Percentiles rank a stretch among this genome's conserved stretches.
phyloP scores from a whole-genome alignment of 306 rosid genomes.

The Dicorynia guianensis region DNA sequence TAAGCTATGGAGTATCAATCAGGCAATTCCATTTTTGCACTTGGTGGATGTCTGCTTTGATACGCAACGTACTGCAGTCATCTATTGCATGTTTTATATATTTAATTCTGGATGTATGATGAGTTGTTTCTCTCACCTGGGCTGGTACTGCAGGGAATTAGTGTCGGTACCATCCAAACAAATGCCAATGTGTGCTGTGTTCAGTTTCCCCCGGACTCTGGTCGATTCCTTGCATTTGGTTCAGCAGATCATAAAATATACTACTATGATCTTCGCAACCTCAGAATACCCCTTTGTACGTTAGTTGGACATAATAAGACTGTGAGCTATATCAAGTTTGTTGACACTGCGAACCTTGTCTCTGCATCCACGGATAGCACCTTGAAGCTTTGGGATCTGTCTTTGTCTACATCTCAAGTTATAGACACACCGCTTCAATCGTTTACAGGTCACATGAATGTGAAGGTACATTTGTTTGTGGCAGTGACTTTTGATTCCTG shows the following conservation, averaged over 20 bases:
- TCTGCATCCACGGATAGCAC: slow-evolving; percentile 94
- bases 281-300: slow-evolving; percentile 77
- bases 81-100: slow-evolving; percentile 65
- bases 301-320: slow-evolving; percentile 89
- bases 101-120: slow-evolving; percentile 71
- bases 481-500: background rate
- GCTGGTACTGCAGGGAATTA: slow-evolving; percentile 88
- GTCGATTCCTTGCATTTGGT: slow-evolving; percentile 90
- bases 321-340: slow-evolving; percentile 90
- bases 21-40: slow-evolving; percentile 99
- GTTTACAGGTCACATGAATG: slow-evolving; percentile 84
- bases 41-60: slow-evolving; percentile 98
- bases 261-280: slow-evolving; percentile 88
- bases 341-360: slow-evolving; percentile 69
- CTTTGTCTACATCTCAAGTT: slow-evolving; percentile 76
- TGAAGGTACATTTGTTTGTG: slow-evolving; percentile 69
- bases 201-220: slow-evolving; percentile 83
- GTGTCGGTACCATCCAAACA: slow-evolving; percentile 89
- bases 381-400: slow-evolving; percentile 98
- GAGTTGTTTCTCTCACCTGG: slow-evolving; percentile 82
- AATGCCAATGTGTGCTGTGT: slow-evolving; percentile 98
- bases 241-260: slow-evolving; percentile 94
- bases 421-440: slow-evolving; percentile 80
- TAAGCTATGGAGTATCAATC: slow-evolving; percentile 99
- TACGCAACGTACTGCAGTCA: slow-evolving; percentile 94